These are phyloP conservation scores for Triangularia verruculosa DNA, from an alignment of 2,329 filamentous ascomycete genomes.

Conservation along the genomic window DNA sequence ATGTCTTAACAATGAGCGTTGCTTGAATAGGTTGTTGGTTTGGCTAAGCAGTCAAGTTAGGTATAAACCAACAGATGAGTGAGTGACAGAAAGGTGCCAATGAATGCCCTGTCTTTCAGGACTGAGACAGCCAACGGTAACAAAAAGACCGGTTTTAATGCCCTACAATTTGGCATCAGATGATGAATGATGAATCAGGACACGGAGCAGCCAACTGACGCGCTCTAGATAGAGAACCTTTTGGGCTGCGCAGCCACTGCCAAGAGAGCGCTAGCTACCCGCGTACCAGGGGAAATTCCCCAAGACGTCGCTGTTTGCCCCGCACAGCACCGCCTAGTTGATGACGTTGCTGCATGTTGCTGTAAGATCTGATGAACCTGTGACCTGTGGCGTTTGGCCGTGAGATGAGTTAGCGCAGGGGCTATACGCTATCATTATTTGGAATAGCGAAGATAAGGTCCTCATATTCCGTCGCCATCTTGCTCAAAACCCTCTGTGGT, in stretches of 20 bases:
- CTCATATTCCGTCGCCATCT: too few species aligned
- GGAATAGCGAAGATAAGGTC: neutral
- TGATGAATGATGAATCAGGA: slow-evolving; percentile 1
- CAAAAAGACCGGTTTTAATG: neutral
- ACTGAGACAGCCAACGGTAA: neutral
- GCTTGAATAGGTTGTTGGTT: neutral
- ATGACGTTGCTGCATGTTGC: neutral
- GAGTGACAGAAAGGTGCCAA: neutral
- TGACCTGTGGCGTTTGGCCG: neutral
- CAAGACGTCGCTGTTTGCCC: neutral
- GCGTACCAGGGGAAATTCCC: neutral
- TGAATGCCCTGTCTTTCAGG: neutral
- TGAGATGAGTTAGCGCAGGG: too few species aligned
- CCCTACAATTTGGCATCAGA: neutral
- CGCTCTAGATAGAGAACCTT: neutral
- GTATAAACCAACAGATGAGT: neutral
- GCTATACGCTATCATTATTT: neutral
- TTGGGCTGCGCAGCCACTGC: neutral
- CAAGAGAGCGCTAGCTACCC: slow-evolving; percentile 3
- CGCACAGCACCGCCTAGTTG: neutral
- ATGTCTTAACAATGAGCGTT: neutral
- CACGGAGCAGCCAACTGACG: neutral
- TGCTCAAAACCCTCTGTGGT: too few species aligned
- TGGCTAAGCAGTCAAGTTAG: neutral
- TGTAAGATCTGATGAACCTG: neutral